A percentile compares a stretch with the other conserved stretches of the same genome.
Conservation (phyloP, 192 early-diverging fungal genomes). For the Allomyces macrogynus region DNA sequence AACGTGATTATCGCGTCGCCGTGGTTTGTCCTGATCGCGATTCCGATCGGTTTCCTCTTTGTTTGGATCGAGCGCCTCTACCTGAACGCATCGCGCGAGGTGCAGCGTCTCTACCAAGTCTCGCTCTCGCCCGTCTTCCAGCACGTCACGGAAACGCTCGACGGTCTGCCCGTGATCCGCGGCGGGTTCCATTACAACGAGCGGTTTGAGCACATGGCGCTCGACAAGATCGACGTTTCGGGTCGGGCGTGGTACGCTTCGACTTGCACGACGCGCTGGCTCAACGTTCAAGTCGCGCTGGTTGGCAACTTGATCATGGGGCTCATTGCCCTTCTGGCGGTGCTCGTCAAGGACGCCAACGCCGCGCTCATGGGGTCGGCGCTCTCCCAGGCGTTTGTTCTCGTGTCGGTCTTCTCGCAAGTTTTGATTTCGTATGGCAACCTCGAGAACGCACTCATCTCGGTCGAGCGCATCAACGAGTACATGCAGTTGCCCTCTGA, state of each 20-base stretch:
- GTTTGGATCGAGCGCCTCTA: background rate
- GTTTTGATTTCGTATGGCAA: slow-evolving; percentile 55
- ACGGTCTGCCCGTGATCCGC: background rate
- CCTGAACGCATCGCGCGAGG: background rate
- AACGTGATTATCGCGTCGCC: slow-evolving; percentile 8
- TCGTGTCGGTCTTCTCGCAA: slow-evolving; percentile 63
- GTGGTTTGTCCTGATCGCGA: slow-evolving; percentile 3
- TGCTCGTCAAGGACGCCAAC: slow-evolving; percentile 5
- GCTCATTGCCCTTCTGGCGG: slow-evolving; percentile 2
- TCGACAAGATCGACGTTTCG: slow-evolving; percentile 1
- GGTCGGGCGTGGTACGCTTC: no score
- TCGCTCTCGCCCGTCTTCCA: background rate
- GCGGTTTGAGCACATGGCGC: background rate
- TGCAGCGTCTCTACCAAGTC: background rate
- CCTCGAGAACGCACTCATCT: slow-evolving; percentile 73
- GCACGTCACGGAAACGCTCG: background rate
- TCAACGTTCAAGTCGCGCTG: slow-evolving; percentile 56
- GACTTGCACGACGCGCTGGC: slow-evolving; percentile 55
- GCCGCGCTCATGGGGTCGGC: slow-evolving; percentile 73
- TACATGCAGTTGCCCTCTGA: slow-evolving; percentile 70
- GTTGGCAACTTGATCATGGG: slow-evolving; percentile 22
- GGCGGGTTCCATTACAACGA: background rate
- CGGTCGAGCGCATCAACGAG: slow-evolving; percentile 72
- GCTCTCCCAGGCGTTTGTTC: slow-evolving; percentile 64
- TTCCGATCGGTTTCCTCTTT: slow-evolving; percentile 3